Evolutionary conservation across 2,329 filamentous ascomycete genomes (phyloP), one percentile per base, ranked within the genome.

Genomic region (Fusarium sp.): DNA sequence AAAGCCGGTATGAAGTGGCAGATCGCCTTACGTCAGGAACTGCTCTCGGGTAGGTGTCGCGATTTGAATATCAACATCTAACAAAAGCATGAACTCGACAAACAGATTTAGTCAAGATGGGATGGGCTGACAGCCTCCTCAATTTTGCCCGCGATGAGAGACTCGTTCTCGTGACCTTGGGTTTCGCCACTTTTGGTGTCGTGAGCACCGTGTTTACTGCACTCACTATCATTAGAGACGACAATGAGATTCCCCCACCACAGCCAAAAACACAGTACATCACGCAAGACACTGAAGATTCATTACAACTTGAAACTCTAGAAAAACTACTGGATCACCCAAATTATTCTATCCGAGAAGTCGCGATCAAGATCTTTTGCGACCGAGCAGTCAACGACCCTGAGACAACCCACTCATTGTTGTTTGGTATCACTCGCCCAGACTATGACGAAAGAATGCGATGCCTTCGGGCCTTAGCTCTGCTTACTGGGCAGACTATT

Each of bases 201-300:
- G 76, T 90, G 56, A 81, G 83, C 61, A 81, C 83, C 52, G 87
- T 92, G 77, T 83, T 84, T 65, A 77, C 83, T 37, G 82, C 87
- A 55, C 86, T 94, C 44, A 81, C 82, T 58, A 79, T 85, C 55
- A 87, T 90, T 69, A 85, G 88, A 68, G 83, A 88, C 71, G 83
- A 89, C 53, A 90, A 90, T 67, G 85, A 89, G 77, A 87, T 96
- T 73, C 88, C 87, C 62, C 85, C 87, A 35, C 75, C 82, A 37
- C 86, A 88, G 62, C 88, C 88, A 35, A 90, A 90, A 75, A 87
- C 90, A 50, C 87, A 90, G 70, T 92, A 92, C 75, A 91, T 93
- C 67, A 91, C 88, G 15, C 89, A 93, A 76, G 88, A 91, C 23
- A 92, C 90, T 3, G 91, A 94, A 73, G 90, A 93, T 74, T 86